Percentiles rank a stretch among this genome's conserved stretches.
Evolutionary conservation across 164 flowering plant genomes (phyloP).

Genomic region (Nymphaea thermarum): DNA sequence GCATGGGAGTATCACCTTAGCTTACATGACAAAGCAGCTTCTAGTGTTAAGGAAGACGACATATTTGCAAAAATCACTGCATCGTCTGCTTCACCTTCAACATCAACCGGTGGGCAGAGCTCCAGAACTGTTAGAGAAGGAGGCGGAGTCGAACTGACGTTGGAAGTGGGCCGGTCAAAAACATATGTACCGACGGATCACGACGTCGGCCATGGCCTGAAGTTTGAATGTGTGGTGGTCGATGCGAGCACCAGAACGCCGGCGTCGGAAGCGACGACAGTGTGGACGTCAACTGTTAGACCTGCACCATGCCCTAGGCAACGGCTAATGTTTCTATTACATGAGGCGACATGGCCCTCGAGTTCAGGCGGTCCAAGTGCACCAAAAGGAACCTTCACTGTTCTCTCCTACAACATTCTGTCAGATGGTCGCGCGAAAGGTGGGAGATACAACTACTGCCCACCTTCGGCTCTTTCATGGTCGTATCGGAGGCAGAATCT

Average conservation of each 20-base stretch:
- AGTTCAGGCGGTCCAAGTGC: conserved; percentile 2
- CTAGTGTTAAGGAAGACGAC: conserved; percentile 84
- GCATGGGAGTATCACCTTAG: conserved; percentile 98
- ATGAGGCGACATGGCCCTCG: conserved; percentile 4
- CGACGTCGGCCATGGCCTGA: conserved; percentile 28
- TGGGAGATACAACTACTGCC: conserved; percentile 18
- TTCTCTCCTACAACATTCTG: conserved; percentile 41
- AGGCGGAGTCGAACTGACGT: conserved; percentile 14
- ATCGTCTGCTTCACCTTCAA: background rate
- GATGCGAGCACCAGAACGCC: conserved; percentile 9
- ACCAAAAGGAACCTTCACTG: conserved; percentile 14
- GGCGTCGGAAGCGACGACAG: conserved; percentile 1
- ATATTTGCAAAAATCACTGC: conserved; percentile 43
- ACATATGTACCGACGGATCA: conserved; percentile 22
- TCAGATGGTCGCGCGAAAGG: conserved; percentile 16
- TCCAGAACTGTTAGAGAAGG: background rate
- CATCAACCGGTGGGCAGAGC: background rate
- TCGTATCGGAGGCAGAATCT: conserved; percentile 36
- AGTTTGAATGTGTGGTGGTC: conserved; percentile 18
- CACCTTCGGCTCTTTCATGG: conserved; percentile 47
- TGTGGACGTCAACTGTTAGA: conserved; percentile 23
- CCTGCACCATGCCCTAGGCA: conserved; percentile 14
- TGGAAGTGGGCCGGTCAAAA: conserved; percentile 20
- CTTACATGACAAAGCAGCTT: conserved; percentile 88
- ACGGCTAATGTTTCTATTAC: conserved; percentile 19